phyloP scores from a whole-genome alignment of 257 asterid species.

The Phtheirospermum japonicum region DNA sequence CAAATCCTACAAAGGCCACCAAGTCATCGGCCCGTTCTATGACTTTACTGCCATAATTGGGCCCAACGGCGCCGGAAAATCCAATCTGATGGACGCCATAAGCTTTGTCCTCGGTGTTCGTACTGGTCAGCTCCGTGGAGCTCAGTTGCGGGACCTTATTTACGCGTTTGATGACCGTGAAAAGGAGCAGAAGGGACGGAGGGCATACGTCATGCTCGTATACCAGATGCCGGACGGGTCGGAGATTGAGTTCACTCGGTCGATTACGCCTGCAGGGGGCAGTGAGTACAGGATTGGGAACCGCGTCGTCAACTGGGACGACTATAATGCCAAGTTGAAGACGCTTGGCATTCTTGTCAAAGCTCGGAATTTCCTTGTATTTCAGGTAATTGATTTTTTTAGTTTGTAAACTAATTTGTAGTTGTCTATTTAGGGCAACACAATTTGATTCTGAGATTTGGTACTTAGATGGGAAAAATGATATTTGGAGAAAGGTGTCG shows the following conservation, averaged over 20 bases:
- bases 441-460: constrained; percentile 1
- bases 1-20: constrained; percentile 92
- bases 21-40: constrained; percentile 82
- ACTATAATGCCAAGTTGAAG: constrained; percentile 65
- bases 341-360: constrained; percentile 86
- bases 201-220: constrained; percentile 75
- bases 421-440: not conserved
- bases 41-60: constrained; percentile 95
- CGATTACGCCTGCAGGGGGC: constrained; percentile 70
- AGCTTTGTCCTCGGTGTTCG: constrained; percentile 99
- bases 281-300: constrained; percentile 81
- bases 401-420: not conserved
- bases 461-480: not conserved
- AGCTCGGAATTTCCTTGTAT: constrained; percentile 94
- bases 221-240: constrained; percentile 64
- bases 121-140: constrained; percentile 93
- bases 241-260: constrained; percentile 78
- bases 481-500: constrained; percentile 13
- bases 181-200: constrained; percentile 76
- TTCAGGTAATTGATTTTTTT: constrained; percentile 57
- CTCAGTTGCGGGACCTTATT: constrained; percentile 77
- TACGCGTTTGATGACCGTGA: constrained; percentile 88
- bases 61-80: constrained; percentile 97
- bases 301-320: constrained; percentile 69
- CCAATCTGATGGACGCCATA: constrained; percentile 96